phyloP scores from a whole-genome alignment of 2,329 filamentous ascomycete genomes.

The Diaporthe humulicola region DNA sequence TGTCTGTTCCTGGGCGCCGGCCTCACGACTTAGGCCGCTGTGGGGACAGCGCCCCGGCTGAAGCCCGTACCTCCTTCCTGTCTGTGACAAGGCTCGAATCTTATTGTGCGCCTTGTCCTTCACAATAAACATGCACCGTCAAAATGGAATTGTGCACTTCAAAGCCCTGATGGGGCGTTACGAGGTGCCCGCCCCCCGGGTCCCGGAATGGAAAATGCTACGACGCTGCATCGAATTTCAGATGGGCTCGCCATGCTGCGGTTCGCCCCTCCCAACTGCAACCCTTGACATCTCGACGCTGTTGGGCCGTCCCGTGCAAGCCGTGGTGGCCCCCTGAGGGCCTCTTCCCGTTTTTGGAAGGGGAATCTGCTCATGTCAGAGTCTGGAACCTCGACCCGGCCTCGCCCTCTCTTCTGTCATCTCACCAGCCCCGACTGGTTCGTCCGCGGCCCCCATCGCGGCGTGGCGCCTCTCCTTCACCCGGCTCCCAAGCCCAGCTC shows the following conservation, averaged over 20 bases:
- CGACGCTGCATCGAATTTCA: constrained; percentile 6
- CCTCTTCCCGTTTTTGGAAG: background rate
- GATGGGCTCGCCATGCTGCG: constrained; percentile 15
- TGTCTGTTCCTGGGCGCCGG: constrained; percentile 19
- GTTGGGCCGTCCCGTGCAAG: constrained; percentile 24
- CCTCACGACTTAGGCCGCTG: constrained; percentile 26
- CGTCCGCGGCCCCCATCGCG: constrained; percentile 31
- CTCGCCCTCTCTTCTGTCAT: constrained; percentile 15
- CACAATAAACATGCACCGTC: background rate
- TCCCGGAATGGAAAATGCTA: constrained; percentile 7
- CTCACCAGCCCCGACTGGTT: background rate
- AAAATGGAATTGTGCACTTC: constrained; percentile 21
- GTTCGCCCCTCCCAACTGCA: constrained; percentile 23
- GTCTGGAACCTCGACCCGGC: constrained; percentile 30
- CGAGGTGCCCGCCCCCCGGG: background rate
- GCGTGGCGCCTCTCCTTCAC: constrained; percentile 25
- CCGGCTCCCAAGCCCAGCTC: background rate
- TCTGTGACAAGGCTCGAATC: constrained; percentile 36
- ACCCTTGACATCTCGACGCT: constrained; percentile 16
- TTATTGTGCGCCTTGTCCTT: constrained; percentile 11
- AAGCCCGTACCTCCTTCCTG: constrained; percentile 31
- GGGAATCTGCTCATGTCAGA: constrained; percentile 21
- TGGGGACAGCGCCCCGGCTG: constrained; percentile 30
- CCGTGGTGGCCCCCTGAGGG: background rate
- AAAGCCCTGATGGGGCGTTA: background rate